Conservation (phyloP, 805 yeast species). For the Kazachstania martiniae region DNA sequence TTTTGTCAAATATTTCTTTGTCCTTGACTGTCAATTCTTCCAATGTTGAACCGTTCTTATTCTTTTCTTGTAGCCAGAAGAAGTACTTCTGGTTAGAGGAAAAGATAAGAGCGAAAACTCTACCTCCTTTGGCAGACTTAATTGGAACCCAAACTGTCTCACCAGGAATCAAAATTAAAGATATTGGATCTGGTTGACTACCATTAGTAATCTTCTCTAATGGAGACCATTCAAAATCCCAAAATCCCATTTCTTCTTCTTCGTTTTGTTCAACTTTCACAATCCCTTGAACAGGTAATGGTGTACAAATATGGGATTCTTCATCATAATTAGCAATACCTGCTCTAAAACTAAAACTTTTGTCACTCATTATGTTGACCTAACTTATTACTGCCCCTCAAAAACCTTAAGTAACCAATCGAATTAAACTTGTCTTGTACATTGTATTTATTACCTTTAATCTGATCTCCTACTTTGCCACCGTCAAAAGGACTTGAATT, state of each 20-base stretch:
- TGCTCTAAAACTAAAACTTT: slow-evolving; percentile 40
- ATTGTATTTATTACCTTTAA: no score
- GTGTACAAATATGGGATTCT: slow-evolving; percentile 44
- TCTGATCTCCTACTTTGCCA: no score
- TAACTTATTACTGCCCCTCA: no score
- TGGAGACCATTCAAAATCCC: slow-evolving; percentile 28
- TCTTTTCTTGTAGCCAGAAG: slow-evolving; percentile 68
- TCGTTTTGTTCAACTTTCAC: slow-evolving; percentile 24
- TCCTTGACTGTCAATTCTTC: slow-evolving; percentile 49
- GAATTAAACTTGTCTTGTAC: no score
- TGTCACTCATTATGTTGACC: slow-evolving; percentile 13
- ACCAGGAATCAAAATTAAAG: slow-evolving; percentile 66
- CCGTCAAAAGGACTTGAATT: no score
- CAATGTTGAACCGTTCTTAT: slow-evolving; percentile 38
- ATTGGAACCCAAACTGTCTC: slow-evolving; percentile 71
- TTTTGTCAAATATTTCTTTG: slow-evolving; percentile 36
- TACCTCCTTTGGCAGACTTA: slow-evolving; percentile 58
- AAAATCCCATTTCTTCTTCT: slow-evolving; percentile 25
- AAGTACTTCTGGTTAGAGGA: slow-evolving; percentile 48
- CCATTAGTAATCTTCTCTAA: slow-evolving; percentile 21
- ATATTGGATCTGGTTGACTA: slow-evolving; percentile 20
- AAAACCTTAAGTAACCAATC: no score
- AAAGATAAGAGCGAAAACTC: slow-evolving; percentile 62
- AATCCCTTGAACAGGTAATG: slow-evolving; percentile 45
- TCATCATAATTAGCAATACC: slow-evolving; percentile 52